Conservation (phyloP, 768 basidiomycete species). For the Naganishia vishniacii region DNA sequence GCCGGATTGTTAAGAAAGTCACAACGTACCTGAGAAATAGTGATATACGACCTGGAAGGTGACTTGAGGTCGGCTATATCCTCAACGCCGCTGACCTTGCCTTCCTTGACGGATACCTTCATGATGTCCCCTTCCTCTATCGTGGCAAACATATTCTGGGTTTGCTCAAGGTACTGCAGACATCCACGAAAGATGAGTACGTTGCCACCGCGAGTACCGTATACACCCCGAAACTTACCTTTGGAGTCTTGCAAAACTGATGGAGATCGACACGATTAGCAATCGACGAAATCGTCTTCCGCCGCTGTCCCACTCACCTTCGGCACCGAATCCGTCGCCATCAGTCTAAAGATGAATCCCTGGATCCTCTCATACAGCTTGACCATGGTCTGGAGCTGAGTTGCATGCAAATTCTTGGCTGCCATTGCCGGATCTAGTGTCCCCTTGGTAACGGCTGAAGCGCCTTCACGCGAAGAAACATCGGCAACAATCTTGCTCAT, state of each 20-base stretch:
- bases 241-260: constrained; percentile 47
- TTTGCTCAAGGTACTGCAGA: constrained; percentile 40
- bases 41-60: constrained; percentile 45
- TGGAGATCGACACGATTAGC: not conserved
- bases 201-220: not conserved
- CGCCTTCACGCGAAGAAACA: constrained; percentile 32
- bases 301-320: constrained; percentile 52
- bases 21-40: constrained; percentile 47
- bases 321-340: constrained; percentile 99
- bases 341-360: constrained; percentile 89
- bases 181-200: not conserved
- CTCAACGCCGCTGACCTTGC: constrained; percentile 3
- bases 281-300: not conserved
- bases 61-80: constrained; percentile 30
- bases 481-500: constrained; percentile 80
- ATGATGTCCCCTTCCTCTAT: constrained; percentile 32
- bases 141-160: constrained; percentile 40
- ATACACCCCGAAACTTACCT: constrained; percentile 29
- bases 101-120: constrained; percentile 29
- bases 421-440: constrained; percentile 72
- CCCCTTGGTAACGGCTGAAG: constrained; percentile 35
- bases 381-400: constrained; percentile 89
- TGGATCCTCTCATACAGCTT: constrained; percentile 92
- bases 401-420: constrained; percentile 74
- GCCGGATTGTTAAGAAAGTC: not conserved